Evolutionary conservation across 306 rosid species (phyloP).

Genomic region (Luffa acutangula): DNA sequence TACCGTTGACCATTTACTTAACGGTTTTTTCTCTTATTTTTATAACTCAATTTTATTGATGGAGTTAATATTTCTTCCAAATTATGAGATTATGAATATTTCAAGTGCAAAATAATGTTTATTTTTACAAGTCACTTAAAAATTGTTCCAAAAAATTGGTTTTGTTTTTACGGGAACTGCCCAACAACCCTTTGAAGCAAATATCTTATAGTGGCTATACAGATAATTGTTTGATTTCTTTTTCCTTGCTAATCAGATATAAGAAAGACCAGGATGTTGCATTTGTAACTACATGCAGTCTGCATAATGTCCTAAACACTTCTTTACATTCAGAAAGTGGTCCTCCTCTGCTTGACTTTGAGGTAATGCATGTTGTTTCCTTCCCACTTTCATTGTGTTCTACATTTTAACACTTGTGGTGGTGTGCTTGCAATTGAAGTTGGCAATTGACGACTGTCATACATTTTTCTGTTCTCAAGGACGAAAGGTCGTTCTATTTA

Average conservation of each 20-base stretch:
- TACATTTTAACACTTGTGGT: background rate
- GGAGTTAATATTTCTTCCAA: background rate
- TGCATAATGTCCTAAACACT: conserved; percentile 68
- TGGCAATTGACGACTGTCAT: background rate
- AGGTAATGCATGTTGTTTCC: conserved; percentile 37
- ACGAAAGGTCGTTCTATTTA: background rate
- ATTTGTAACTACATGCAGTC: conserved; percentile 77
- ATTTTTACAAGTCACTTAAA: background rate
- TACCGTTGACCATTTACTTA: background rate
- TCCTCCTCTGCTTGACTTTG: conserved; percentile 96
- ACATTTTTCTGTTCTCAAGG: background rate
- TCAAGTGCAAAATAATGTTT: background rate
- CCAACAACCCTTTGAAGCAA: background rate
- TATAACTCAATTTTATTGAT: background rate
- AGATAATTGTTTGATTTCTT: conserved; percentile 3
- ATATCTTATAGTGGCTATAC: background rate
- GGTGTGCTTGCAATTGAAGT: background rate
- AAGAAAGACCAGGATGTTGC: conserved; percentile 78
- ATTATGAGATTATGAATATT: background rate
- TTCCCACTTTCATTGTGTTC: background rate
- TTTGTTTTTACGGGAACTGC: background rate
- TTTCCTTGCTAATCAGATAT: conserved; percentile 42
- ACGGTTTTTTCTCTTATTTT: background rate
- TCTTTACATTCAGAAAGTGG: conserved; percentile 81
- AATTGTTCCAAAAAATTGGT: background rate